Percentiles rank a stretch among this genome's conserved stretches.
phyloP scores from a whole-genome alignment of 2,329 filamentous ascomycete species.

The Aspergillus clavatus region DNA sequence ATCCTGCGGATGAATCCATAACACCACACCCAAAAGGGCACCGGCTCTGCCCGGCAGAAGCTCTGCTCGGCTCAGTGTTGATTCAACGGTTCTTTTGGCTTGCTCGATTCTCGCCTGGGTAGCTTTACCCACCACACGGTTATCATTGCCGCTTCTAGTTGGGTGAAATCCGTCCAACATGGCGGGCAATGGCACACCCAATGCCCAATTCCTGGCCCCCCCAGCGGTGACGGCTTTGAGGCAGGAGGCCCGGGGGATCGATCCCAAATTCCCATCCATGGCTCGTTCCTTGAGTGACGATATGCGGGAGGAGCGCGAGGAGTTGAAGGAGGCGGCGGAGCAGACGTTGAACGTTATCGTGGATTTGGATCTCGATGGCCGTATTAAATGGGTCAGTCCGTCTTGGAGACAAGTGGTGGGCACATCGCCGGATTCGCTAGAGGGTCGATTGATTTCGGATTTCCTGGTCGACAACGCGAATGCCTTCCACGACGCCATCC shows the following conservation, averaged over 20 bases:
- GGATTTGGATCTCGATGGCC: constrained; percentile 84
- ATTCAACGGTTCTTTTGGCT: constrained; percentile 7
- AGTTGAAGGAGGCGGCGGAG: constrained; percentile 90
- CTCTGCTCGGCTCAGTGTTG: constrained; percentile 22
- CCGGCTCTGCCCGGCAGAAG: constrained; percentile 43
- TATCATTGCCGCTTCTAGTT: constrained; percentile 7
- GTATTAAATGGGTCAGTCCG: constrained; percentile 91
- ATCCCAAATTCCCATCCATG: constrained; percentile 41
- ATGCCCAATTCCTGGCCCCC: constrained; percentile 39
- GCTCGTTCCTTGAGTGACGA: constrained; percentile 71
- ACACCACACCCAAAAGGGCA: constrained; percentile 35
- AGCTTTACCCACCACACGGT: not conserved
- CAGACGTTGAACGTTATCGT: constrained; percentile 95
- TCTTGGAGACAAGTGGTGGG: constrained; percentile 94
- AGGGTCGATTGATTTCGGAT: constrained; percentile 73
- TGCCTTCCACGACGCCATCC: constrained; percentile 76
- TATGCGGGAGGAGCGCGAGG: constrained; percentile 87
- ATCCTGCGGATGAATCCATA: constrained; percentile 40
- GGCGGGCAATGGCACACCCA: constrained; percentile 39
- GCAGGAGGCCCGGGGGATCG: constrained; percentile 39
- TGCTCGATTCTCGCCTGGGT: constrained; percentile 4
- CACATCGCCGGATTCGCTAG: constrained; percentile 65
- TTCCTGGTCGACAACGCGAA: constrained; percentile 74
- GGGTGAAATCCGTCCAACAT: constrained; percentile 28
- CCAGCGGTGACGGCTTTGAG: constrained; percentile 42